Conservation (phyloP, 1,139 yeast species). For the Magnusiomyces clavatus region DNA sequence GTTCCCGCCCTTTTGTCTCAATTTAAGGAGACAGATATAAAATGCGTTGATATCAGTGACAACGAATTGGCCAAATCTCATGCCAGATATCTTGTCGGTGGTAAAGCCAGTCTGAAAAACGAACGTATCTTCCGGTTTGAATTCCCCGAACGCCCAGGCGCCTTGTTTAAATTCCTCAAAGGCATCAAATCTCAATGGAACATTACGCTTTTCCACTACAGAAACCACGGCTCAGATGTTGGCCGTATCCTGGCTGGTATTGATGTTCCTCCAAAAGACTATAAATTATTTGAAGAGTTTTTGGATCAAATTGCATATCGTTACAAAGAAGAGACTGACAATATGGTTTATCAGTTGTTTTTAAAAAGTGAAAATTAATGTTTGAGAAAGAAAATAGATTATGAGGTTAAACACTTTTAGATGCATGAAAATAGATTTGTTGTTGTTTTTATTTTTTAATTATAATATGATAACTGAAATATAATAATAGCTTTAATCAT, state of each 20-base stretch:
- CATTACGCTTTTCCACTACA: slow-evolving; percentile 85
- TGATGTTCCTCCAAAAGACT: slow-evolving; percentile 68
- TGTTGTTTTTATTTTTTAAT: not conserved
- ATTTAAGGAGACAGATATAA: slow-evolving; percentile 33
- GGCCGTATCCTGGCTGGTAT: slow-evolving; percentile 90
- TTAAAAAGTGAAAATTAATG: slow-evolving; percentile 29
- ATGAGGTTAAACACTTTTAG: not conserved
- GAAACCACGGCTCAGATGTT: slow-evolving; percentile 93
- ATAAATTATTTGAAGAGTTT: slow-evolving; percentile 56
- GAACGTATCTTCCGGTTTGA: slow-evolving; percentile 81
- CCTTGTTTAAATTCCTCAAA: slow-evolving; percentile 69
- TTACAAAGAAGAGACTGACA: slow-evolving; percentile 74
- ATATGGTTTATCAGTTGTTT: slow-evolving; percentile 72
- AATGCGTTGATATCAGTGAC: slow-evolving; percentile 75
- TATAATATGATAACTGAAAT: not conserved
- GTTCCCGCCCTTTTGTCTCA: slow-evolving; percentile 39
- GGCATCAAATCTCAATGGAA: slow-evolving; percentile 78
- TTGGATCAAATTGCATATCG: slow-evolving; percentile 67
- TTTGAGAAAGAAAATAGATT: not conserved
- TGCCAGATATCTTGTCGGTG: slow-evolving; percentile 94
- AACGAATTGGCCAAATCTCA: slow-evolving; percentile 94
- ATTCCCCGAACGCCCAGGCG: slow-evolving; percentile 97
- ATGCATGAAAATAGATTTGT: not conserved
- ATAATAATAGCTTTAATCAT: too few species aligned
- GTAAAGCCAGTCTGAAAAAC: slow-evolving; percentile 56